A percentile compares a stretch with the other conserved stretches of the same genome.
phyloP scores from a whole-genome alignment of 2,329 filamentous ascomycete genomes.

The Xylariaceae sp. region DNA sequence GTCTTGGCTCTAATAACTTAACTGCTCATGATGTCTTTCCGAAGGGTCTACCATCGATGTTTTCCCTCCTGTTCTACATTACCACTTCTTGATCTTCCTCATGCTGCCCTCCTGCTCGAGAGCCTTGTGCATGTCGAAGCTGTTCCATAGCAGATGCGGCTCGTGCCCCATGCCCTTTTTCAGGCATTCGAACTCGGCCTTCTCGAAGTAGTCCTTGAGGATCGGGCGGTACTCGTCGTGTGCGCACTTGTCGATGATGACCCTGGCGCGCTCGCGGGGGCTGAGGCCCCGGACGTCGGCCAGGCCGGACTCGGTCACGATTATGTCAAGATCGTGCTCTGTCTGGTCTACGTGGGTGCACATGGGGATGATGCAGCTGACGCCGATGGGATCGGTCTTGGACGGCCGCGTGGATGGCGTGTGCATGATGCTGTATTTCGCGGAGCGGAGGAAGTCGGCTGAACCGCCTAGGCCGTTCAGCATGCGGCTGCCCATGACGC shows the following conservation, averaged over 20 bases:
- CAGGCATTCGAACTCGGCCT: slow-evolving; percentile 81
- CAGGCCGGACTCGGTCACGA: slow-evolving; percentile 72
- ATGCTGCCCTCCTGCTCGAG: slow-evolving; percentile 80
- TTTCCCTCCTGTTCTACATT: not conserved
- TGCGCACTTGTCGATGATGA: slow-evolving; percentile 82
- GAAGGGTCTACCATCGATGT: too few species aligned
- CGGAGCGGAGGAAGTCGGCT: slow-evolving; percentile 65
- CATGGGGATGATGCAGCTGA: slow-evolving; percentile 90
- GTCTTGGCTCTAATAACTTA: too few species aligned
- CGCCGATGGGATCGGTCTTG: slow-evolving; percentile 77
- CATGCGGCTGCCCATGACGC: slow-evolving; percentile 82
- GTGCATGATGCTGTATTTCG: slow-evolving; percentile 89
- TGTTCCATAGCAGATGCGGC: slow-evolving; percentile 80
- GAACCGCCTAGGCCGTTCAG: slow-evolving; percentile 70
- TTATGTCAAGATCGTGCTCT: slow-evolving; percentile 85
- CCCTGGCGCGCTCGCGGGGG: slow-evolving; percentile 73
- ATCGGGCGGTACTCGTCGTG: slow-evolving; percentile 84
- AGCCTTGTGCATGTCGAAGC: slow-evolving; percentile 86
- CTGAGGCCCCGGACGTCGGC: slow-evolving; percentile 80
- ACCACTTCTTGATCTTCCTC: slow-evolving; percentile 69
- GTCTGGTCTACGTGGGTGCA: slow-evolving; percentile 90
- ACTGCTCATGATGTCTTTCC: too few species aligned
- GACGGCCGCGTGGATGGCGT: slow-evolving; percentile 75
- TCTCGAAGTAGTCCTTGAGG: slow-evolving; percentile 75
- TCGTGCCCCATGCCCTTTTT: slow-evolving; percentile 86